Evolutionary conservation across 495 filamentous ascomycete genomes (phyloP).

Genomic region (Acidomyces sp.): DNA sequence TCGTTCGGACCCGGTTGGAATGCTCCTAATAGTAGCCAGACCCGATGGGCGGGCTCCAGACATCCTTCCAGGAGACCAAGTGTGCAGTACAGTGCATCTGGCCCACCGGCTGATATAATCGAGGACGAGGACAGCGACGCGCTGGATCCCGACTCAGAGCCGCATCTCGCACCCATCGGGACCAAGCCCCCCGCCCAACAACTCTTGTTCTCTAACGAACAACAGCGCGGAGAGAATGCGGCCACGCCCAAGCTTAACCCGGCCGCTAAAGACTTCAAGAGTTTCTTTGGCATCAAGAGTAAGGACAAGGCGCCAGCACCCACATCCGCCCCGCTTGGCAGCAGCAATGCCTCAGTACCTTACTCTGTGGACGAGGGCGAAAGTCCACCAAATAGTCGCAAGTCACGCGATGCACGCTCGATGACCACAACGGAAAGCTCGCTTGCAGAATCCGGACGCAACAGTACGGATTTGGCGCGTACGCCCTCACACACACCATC

Average conservation of each 20-base stretch:
- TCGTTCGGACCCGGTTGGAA: constrained; percentile 7
- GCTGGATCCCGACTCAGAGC: constrained; percentile 18
- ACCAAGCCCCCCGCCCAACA: constrained; percentile 21
- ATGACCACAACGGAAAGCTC: constrained; percentile 25
- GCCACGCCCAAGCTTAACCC: constrained; percentile 26
- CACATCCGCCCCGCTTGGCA: background rate
- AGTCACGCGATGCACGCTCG: constrained; percentile 25
- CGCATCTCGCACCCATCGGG: constrained; percentile 29
- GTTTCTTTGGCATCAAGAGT: constrained; percentile 23
- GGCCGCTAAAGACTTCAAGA: constrained; percentile 29
- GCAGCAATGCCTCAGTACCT: background rate
- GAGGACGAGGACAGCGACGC: constrained; percentile 24
- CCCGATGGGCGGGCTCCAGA: constrained; percentile 10
- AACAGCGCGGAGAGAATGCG: background rate
- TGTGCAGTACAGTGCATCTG: constrained; percentile 27
- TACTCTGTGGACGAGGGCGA: constrained; percentile 15
- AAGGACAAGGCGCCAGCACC: constrained; percentile 20
- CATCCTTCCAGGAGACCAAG: constrained; percentile 29
- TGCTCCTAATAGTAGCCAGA: background rate
- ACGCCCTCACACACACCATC: constrained; percentile 21
- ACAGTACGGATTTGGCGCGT: constrained; percentile 20
- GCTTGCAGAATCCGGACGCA: constrained; percentile 13
- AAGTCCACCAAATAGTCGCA: constrained; percentile 22
- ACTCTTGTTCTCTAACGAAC: background rate
- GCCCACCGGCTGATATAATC: constrained; percentile 23